phyloP scores from a whole-genome alignment of 2,329 filamentous ascomycete species.

The Dothidotthia symphoricarpi region DNA sequence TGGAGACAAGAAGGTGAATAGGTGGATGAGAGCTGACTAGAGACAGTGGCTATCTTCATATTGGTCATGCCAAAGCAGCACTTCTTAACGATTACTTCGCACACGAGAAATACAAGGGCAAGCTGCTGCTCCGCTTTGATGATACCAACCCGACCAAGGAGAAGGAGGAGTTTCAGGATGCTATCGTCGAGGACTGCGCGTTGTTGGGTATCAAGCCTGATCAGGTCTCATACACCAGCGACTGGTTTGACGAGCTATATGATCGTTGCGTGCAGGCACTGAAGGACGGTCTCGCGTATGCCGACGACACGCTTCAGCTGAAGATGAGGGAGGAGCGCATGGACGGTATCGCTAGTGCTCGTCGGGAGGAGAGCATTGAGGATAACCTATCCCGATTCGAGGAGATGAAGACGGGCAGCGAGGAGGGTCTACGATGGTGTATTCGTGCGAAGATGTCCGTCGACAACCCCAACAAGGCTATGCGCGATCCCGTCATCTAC shows the following conservation, averaged over 20 bases:
- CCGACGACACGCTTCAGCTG: constrained; percentile 89
- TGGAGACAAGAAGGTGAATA: too few relatives aligned
- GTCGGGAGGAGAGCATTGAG: constrained; percentile 74
- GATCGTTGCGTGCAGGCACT: constrained; percentile 82
- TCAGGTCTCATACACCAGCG: constrained; percentile 81
- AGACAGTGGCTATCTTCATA: constrained; percentile 75
- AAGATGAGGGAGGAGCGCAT: constrained; percentile 82
- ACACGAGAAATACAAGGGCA: constrained; percentile 88
- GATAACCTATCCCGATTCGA: constrained; percentile 84
- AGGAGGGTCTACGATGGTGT: constrained; percentile 79
- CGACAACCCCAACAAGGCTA: constrained; percentile 90
- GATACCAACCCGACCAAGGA: constrained; percentile 98
- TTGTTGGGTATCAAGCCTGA: constrained; percentile 92
- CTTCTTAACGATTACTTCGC: constrained; percentile 96
- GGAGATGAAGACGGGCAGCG: constrained; percentile 85
- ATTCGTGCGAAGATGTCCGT: constrained; percentile 92
- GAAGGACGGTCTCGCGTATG: constrained; percentile 83
- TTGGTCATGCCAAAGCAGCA: constrained; percentile 92
- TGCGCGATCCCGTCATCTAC: constrained; percentile 97
- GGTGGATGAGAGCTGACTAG: not conserved
- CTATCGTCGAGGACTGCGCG: constrained; percentile 86
- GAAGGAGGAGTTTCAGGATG: constrained; percentile 92
- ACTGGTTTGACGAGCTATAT: constrained; percentile 93
- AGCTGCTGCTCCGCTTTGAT: constrained; percentile 87
- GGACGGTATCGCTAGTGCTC: constrained; percentile 77